A percentile compares a stretch with the other conserved stretches of the same genome.
These are phyloP conservation scores for Phytophthora aleatoria DNA, from an alignment of 352 stramenopile genomes.

Conservation along the genomic window DNA sequence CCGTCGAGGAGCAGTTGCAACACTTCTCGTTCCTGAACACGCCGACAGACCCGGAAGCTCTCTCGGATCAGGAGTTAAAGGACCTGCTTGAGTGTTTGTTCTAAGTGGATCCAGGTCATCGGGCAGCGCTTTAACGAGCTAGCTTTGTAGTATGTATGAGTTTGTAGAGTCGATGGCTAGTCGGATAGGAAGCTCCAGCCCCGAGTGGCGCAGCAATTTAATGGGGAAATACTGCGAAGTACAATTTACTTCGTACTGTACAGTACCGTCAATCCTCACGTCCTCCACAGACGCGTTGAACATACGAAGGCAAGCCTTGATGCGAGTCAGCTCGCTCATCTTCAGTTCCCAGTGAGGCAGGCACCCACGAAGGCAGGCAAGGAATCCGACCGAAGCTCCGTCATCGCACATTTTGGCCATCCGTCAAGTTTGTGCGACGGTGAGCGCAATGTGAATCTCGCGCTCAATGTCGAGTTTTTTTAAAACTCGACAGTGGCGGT, in stretches of 20 bases:
- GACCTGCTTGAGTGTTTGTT: constrained; percentile 54
- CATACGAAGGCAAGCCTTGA: no score
- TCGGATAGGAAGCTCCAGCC: not conserved
- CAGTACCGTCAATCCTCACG: no score
- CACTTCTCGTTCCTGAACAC: constrained; percentile 34
- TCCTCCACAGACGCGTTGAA: no score
- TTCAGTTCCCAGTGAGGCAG: no score
- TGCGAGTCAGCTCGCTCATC: no score
- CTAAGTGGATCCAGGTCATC: constrained; percentile 12
- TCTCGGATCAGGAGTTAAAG: constrained; percentile 49
- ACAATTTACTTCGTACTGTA: no score
- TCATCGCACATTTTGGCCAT: not conserved
- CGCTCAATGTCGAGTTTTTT: no score
- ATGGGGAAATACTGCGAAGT: not conserved
- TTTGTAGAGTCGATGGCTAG: constrained; percentile 21
- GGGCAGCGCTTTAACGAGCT: not conserved
- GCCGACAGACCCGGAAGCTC: constrained; percentile 15
- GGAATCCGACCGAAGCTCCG: no score
- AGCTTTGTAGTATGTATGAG: constrained; percentile 24
- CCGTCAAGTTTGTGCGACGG: constrained; percentile 6
- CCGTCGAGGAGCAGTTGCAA: constrained; percentile 28
- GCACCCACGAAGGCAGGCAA: no score
- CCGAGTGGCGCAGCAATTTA: constrained; percentile 18
- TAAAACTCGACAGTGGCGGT: constrained; percentile 17
- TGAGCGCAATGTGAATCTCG: not conserved